These are phyloP conservation scores for Leptographium flavum DNA, from an alignment of 2,329 filamentous ascomycete genomes.

Conservation along the genomic window DNA sequence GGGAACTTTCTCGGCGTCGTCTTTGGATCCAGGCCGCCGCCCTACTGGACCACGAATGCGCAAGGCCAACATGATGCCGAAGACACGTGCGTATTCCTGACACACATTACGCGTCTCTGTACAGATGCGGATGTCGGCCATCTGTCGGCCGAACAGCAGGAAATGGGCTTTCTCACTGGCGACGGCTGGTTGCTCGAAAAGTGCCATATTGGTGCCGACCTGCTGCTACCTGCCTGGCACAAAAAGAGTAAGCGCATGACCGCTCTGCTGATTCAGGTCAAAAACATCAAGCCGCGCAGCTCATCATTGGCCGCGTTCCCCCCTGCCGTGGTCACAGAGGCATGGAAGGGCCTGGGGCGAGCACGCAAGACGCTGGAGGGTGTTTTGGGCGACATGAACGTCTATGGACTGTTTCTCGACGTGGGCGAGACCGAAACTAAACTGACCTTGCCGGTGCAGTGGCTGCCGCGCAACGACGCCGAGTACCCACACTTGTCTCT, in stretches of 20 bases:
- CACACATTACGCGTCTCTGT: slow-evolving; percentile 1
- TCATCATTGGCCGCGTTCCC: not conserved
- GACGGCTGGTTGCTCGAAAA: slow-evolving; percentile 2
- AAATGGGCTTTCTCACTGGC: slow-evolving; percentile 1
- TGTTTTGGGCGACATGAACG: not conserved
- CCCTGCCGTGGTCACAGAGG: not conserved
- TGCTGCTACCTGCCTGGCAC: not conserved
- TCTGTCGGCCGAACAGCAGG: not conserved
- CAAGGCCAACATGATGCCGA: not conserved
- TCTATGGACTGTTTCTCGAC: not conserved
- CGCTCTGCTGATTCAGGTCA: slow-evolving; percentile 1
- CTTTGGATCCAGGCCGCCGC: not conserved
- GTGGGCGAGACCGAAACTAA: not conserved
- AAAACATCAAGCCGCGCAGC: not conserved
- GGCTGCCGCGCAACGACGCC: not conserved
- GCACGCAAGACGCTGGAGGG: not conserved
- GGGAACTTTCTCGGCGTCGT: not conserved
- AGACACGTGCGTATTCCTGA: not conserved
- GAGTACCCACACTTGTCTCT: not conserved
- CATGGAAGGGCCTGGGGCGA: not conserved
- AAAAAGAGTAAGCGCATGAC: not conserved
- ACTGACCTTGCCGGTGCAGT: not conserved
- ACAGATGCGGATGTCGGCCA: not conserved
- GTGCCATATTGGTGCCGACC: not conserved
- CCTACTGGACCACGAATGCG: not conserved